Percentiles rank a stretch among this genome's conserved stretches.
Evolutionary conservation across 2,329 filamentous ascomycete genomes (phyloP).

Genomic region (Geosmithia flava): DNA sequence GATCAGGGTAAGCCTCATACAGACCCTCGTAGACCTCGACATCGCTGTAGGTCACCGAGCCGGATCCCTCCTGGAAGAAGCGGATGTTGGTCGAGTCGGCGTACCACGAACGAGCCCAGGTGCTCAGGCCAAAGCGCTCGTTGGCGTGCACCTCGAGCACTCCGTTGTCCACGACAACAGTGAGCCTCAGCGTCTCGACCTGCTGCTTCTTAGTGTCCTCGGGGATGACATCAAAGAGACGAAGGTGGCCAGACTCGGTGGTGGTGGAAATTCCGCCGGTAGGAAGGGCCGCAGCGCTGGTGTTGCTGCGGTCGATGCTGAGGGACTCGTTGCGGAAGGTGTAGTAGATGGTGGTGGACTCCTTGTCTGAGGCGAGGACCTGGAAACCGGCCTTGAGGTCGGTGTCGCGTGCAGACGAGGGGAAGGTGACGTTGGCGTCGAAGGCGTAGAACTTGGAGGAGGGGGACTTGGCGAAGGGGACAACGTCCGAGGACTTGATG

Average conservation of each 20-base stretch:
- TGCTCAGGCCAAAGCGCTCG: neutral
- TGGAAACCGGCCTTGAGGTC: neutral
- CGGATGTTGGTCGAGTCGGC: neutral
- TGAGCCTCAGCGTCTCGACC: neutral
- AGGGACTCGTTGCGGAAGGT: neutral
- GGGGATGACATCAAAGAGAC: neutral
- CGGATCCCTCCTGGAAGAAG: neutral
- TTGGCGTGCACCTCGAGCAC: neutral
- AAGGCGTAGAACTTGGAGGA: neutral
- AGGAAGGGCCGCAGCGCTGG: neutral
- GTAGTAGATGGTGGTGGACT: neutral
- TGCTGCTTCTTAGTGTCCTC: neutral
- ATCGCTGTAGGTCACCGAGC: neutral
- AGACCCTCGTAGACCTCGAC: neutral
- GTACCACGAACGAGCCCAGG: neutral
- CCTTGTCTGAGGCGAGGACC: neutral
- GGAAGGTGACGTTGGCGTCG: neutral
- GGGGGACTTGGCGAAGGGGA: neutral
- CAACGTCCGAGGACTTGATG: neutral
- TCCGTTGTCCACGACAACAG: neutral
- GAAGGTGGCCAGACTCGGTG: neutral
- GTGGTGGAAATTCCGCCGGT: neutral
- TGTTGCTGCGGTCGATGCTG: neutral
- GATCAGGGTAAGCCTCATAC: neutral
- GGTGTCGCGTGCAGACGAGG: neutral